Conservation (phyloP, 306 rosid species). For the Medicago truncatula region MtrunA17r5.0-ANR NC_053047.1:36119001-36119500, state of each 20-base stretch:
- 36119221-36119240: conserved; percentile 24
- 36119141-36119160: conserved; percentile 79
- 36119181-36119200: not conserved
- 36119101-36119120: conserved; percentile 85
- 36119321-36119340: conserved; percentile 80
- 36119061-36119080: conserved; percentile 85
- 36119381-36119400: conserved; percentile 91
- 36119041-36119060: conserved; percentile 75
- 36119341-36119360: conserved; percentile 90
- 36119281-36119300: conserved; percentile 82
- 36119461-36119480: conserved; percentile 50
- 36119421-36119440: conserved; percentile 46
- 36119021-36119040: conserved; percentile 93
- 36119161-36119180: not conserved
- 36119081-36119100: conserved; percentile 88
- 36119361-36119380: conserved; percentile 97
- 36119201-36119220: not conserved
- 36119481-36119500: conserved; percentile 51
- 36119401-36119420: conserved; percentile 47
- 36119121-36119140: conserved; percentile 91
- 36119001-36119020: conserved; percentile 87
- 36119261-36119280: conserved; percentile 81
- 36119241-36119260: conserved; percentile 34
- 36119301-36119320: conserved; percentile 89
- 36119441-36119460: conserved; percentile 58